These are phyloP conservation scores for Ilyonectria robusta DNA, from an alignment of 2,329 filamentous ascomycete species.

Conservation along the genomic window DNA sequence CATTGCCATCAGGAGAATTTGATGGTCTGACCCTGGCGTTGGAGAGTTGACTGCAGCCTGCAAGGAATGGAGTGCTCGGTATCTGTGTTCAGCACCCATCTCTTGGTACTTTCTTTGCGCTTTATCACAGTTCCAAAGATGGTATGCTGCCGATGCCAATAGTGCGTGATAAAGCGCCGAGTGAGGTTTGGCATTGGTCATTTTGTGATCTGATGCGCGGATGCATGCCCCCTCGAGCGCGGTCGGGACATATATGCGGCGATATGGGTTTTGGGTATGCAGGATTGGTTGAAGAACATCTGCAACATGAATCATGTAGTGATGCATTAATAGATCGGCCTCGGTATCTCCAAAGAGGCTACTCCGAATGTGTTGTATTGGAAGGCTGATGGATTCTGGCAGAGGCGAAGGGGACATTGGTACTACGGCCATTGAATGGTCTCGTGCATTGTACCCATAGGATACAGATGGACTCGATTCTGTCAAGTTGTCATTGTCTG, in stretches of 20 bases:
- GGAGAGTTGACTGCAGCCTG: conserved; percentile 19
- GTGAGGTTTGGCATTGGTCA: conserved; percentile 23
- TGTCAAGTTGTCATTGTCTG: too few species aligned
- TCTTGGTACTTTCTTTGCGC: conserved; percentile 13
- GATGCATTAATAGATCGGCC: conserved; percentile 23
- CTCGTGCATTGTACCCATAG: background rate
- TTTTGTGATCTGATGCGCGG: conserved; percentile 4
- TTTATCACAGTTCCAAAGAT: conserved; percentile 26
- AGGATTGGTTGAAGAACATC: conserved; percentile 31
- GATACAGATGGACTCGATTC: too few species aligned
- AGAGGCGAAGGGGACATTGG: background rate
- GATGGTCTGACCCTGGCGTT: conserved; percentile 9
- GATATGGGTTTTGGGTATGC: conserved; percentile 28
- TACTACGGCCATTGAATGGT: background rate
- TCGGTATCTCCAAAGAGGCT: conserved; percentile 18
- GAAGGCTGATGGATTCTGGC: background rate
- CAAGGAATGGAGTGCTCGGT: conserved; percentile 11
- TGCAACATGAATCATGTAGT: conserved; percentile 30
- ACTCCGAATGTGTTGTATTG: conserved; percentile 5
- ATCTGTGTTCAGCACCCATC: conserved; percentile 11
- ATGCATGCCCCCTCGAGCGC: conserved; percentile 21
- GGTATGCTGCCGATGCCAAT: conserved; percentile 19
- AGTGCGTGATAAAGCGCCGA: conserved; percentile 29
- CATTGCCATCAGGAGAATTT: conserved; percentile 26
- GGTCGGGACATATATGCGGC: conserved; percentile 27